Base-by-base conservation (phyloP, 1,284 basidiomycete genomes). In the Trichosporon sp. region DNA sequence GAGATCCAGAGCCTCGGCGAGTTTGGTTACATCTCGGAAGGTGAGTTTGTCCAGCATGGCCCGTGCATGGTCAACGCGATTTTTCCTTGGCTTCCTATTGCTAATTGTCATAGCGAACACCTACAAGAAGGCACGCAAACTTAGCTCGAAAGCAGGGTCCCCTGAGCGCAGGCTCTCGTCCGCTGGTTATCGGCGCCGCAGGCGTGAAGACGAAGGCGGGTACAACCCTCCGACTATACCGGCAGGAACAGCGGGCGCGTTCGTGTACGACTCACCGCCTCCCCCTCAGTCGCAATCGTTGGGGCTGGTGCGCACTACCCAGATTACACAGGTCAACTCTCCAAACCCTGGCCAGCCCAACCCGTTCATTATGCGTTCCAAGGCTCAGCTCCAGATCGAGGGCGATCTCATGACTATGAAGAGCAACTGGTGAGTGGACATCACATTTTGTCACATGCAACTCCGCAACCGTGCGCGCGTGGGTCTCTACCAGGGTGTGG, bases 401-500 rank as follows among this genome's bases (percentile, higher is more conserved):
- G 85, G 85, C 35, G 86, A 88, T 75, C 77, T 88, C 35, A 81
- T 83, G 70, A 76, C 81, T 46, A 87, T 88, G 86, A 85, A 86
- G 4, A 80, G 85, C 65, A 86, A 85, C 11, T 88, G 87, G 87
- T 84, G 77, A 76, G 80, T 78, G 56, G 16, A 11, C 51, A 54
- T 54, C 51, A 26, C 56, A 63, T n/a, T 35, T 63, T n/a, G 31
- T 63, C 59, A 35, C 59, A n/a, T 63, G 59, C 32, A n/a, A 35
- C 32, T n/a, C 31, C 16, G 12, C 31, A 31, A 35, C 59, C 19
- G 59, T 37, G 59, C 32, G 59, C 59, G 59, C 32, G 56, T 63
- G 31, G 59, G 59, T 32, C 19, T 35, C 12, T 5, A 14, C 14
- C 56, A 63, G 31, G 31, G 32, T 35, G 51, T 21, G 51, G 51